These are phyloP conservation scores for Ceratobasidium theobromae DNA, from an alignment of 1,284 basidiomycete genomes.

Conservation along the genomic window DNA sequence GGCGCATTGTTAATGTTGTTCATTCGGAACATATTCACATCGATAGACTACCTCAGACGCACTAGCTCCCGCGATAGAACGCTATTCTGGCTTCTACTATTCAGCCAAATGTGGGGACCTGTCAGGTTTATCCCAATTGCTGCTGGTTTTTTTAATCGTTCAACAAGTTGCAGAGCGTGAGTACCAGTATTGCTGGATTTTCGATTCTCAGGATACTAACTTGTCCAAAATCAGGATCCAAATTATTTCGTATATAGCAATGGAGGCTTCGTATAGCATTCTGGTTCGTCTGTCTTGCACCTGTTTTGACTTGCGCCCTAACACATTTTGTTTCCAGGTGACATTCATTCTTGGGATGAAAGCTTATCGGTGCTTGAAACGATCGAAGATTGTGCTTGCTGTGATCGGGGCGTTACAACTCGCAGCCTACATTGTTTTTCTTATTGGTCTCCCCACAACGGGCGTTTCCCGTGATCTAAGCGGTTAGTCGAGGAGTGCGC, in stretches of 20 bases:
- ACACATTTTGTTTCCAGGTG: conserved; percentile 48
- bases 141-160: conserved; percentile 50
- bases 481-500: conserved; percentile 43
- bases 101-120: conserved; percentile 58
- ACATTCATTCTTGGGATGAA: conserved; percentile 65
- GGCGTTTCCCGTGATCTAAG: conserved; percentile 49
- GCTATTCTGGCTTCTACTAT: conserved; percentile 57
- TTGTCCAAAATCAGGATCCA: conserved; percentile 44
- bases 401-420: conserved; percentile 45
- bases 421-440: conserved; percentile 48
- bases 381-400: conserved; percentile 53
- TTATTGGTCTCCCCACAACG: conserved; percentile 49
- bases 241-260: conserved; percentile 45
- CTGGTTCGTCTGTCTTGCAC: conserved; percentile 45
- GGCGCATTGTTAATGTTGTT: conserved; percentile 57
- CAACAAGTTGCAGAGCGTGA: conserved; percentile 46
- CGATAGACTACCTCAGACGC: conserved; percentile 54
- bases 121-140: conserved; percentile 50
- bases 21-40: conserved; percentile 55
- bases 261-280: conserved; percentile 50
- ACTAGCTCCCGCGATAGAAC: conserved; percentile 63
- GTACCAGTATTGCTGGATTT: conserved; percentile 37
- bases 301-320: not conserved
- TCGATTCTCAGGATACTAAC: conserved; percentile 39
- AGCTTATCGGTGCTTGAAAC: conserved; percentile 63